Percentiles rank a stretch among this genome's conserved stretches.
phyloP scores from a whole-genome alignment of 306 rosid genomes.

The Quercus berberidifolia region DNA sequence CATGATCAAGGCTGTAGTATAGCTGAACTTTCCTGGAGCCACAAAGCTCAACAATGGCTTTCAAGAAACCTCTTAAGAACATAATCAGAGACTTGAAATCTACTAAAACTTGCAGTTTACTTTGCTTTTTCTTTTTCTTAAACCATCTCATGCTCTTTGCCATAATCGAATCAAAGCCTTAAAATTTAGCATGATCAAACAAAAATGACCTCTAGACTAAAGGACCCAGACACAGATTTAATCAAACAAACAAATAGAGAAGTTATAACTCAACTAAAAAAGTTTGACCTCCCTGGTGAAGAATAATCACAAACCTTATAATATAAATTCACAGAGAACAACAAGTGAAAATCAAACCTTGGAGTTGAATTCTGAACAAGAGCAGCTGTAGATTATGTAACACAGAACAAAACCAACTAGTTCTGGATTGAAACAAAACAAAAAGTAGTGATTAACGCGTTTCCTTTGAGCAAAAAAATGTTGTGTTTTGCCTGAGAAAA shows the following conservation, averaged over 20 bases:
- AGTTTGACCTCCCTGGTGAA: not conserved
- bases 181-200: not conserved
- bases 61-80: not conserved
- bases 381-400: not conserved
- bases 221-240: conserved; percentile 14
- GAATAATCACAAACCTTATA: not conserved
- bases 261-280: not conserved
- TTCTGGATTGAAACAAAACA: not conserved
- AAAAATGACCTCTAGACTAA: conserved; percentile 3
- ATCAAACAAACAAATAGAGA: not conserved
- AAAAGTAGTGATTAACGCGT: not conserved
- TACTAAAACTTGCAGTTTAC: not conserved
- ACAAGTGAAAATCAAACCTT: not conserved
- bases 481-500: not conserved
- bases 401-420: not conserved
- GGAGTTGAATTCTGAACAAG: not conserved
- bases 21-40: conserved; percentile 8
- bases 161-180: not conserved
- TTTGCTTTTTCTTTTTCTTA: not conserved
- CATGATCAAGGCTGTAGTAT: not conserved
- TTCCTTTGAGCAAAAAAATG: not conserved
- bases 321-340: not conserved
- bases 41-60: not conserved
- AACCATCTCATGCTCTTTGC: not conserved
- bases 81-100: not conserved